Base-by-base conservation (phyloP, 257 asterid species). In the Coffea canephora region DNA sequence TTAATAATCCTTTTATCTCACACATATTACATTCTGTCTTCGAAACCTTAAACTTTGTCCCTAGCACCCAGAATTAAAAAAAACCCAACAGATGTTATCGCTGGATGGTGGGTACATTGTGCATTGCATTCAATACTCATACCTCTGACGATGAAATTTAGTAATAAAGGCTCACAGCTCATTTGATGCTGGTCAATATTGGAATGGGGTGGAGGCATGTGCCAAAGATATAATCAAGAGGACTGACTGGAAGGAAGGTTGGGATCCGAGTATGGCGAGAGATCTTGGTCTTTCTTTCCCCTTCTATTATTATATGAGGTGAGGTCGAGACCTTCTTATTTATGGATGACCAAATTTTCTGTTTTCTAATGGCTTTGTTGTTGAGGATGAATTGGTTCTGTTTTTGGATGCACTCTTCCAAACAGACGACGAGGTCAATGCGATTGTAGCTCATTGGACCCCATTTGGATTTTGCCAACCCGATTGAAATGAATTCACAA, bases 191-290 rank as follows among this genome's bases (percentile, higher is more conserved):
- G 45, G 49, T 73, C 43, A 77, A 27, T 13, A 25, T 64, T 6
- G 45, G 55, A 72, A 73, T 62, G 46, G 13, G 83, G 62, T 3
- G 83, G 70, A 6, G n/a, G 71, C 79, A 80, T 67, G 76, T 61
- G 71, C 70, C 2, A 1, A 27, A 23, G 77, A 39, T 39, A 39
- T 39, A 71, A 43, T 23, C 4, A 71, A 19, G 15, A 41, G 57
- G 39, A 61, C 31, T 25, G 57, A 31, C 34, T 31, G 34, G 34
- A 31, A 31, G 34, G 41, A 39, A 71, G 27, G 9, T 36, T 25
- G 61, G 41, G 27, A 14, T 8, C 16, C 15, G 77, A 46, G 57
- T 8, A 15, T 16, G 78, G 39, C 48, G 65, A 61, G 78, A 31
- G 34, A 31, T 31, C 34, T 31, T 31, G 34, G 34, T 31, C 34